These are phyloP conservation scores for Onygena corvina DNA, from an alignment of 2,329 filamentous ascomycete genomes.

Conservation along the genomic window DNA sequence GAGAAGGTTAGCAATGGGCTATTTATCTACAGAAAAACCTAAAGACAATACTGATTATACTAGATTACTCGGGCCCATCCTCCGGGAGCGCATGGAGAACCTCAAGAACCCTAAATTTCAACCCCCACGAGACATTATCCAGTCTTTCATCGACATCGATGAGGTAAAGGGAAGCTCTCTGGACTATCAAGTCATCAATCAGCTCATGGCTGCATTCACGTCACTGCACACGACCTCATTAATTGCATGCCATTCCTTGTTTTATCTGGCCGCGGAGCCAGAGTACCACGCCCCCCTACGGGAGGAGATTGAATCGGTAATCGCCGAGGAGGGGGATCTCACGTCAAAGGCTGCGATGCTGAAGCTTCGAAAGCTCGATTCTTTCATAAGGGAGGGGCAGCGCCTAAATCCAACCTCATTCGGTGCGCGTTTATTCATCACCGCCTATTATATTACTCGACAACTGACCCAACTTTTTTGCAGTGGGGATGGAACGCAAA, in stretches of 20 bases:
- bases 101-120: neutral
- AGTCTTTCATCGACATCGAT: constrained; percentile 4
- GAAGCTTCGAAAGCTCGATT: constrained; percentile 33
- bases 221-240: constrained; percentile 20
- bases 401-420: constrained; percentile 21
- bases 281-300: constrained; percentile 14
- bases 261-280: constrained; percentile 15
- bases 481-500: constrained; percentile 12
- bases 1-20: neutral
- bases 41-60: constrained; percentile 7
- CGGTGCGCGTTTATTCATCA: neutral
- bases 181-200: constrained; percentile 11
- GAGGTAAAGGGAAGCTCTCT: constrained; percentile 10
- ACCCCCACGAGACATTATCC: neutral
- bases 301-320: constrained; percentile 17
- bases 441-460: neutral
- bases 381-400: constrained; percentile 32
- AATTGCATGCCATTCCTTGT: constrained; percentile 17
- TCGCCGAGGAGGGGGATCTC: constrained; percentile 18
- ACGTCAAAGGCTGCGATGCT: constrained; percentile 27
- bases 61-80: constrained; percentile 15
- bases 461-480: neutral
- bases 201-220: constrained; percentile 17
- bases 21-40: constrained; percentile 3
- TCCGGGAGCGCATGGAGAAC: constrained; percentile 11